Percentiles rank a stretch among this genome's conserved stretches.
Conservation (phyloP, 805 yeast genomes). For the Pichia scutulata region DNA sequence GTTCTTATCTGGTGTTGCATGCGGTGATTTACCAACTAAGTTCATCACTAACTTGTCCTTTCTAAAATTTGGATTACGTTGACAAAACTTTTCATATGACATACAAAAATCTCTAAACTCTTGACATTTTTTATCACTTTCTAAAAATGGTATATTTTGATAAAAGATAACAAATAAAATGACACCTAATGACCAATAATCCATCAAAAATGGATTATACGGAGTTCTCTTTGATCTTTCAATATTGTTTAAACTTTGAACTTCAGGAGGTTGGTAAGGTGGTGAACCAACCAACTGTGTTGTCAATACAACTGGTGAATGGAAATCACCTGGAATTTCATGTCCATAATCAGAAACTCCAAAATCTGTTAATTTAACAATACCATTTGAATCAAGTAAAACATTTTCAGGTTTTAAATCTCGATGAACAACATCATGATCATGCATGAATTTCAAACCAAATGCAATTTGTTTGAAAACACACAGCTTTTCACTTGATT, state of each 20-base stretch:
- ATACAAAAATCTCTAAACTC: constrained; percentile 50
- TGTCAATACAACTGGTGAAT: constrained; percentile 32
- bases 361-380: constrained; percentile 81
- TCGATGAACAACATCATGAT: constrained; percentile 77
- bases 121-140: constrained; percentile 37
- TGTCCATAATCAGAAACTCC: constrained; percentile 79
- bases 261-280: constrained; percentile 80
- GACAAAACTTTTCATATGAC: constrained; percentile 31
- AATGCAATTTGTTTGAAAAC: constrained; percentile 64
- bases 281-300: constrained; percentile 72
- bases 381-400: constrained; percentile 49
- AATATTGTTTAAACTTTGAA: constrained; percentile 43
- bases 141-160: constrained; percentile 53
- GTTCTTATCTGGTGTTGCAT: background rate
- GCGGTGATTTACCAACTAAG: constrained; percentile 6
- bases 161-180: constrained; percentile 55
- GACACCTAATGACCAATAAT: constrained; percentile 71
- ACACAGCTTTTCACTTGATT: constrained; percentile 51
- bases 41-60: constrained; percentile 28
- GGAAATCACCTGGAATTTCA: constrained; percentile 45
- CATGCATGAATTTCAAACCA: constrained; percentile 66
- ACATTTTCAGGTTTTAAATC: constrained; percentile 94
- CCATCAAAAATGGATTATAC: constrained; percentile 62
- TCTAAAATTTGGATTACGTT: constrained; percentile 35
- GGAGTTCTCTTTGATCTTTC: constrained; percentile 42